These are phyloP conservation scores for Stylonectria norvegica DNA, from an alignment of 2,329 filamentous ascomycete genomes.

Conservation along the genomic window DNA sequence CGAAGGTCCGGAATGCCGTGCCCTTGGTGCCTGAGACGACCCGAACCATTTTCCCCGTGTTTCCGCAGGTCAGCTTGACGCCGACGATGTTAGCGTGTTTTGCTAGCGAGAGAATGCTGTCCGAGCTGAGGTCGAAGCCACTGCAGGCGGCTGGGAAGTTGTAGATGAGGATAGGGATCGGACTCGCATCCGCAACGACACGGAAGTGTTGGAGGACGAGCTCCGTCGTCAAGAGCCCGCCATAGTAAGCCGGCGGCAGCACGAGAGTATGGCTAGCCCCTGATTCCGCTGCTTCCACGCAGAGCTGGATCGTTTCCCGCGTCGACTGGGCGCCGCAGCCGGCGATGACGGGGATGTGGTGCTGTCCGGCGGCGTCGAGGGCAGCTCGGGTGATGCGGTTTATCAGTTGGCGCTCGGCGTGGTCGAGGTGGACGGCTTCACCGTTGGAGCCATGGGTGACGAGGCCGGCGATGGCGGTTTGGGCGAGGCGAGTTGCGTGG, in stretches of 20 bases:
- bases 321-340: constrained; percentile 67
- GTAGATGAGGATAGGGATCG: constrained; percentile 60
- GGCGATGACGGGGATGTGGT: constrained; percentile 61
- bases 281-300: constrained; percentile 58
- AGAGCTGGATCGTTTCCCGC: constrained; percentile 63
- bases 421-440: constrained; percentile 67
- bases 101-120: constrained; percentile 51
- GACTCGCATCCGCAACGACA: constrained; percentile 53
- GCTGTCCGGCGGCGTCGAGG: constrained; percentile 54
- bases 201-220: constrained; percentile 60
- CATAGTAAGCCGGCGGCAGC: constrained; percentile 67
- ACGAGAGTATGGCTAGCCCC: constrained; percentile 66
- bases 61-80: constrained; percentile 61
- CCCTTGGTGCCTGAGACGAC: constrained; percentile 43
- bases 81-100: constrained; percentile 56
- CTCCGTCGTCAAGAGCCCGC: constrained; percentile 55
- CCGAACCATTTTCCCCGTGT: constrained; percentile 55
- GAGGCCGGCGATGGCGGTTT: constrained; percentile 62
- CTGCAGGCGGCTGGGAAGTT: constrained; percentile 59
- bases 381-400: constrained; percentile 60
- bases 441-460: constrained; percentile 71
- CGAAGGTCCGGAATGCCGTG: constrained; percentile 61
- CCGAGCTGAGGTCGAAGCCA: constrained; percentile 57
- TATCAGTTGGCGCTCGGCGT: constrained; percentile 60
- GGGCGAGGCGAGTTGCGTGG: constrained; percentile 57